These are phyloP conservation scores for Ampelocalamus luodianensis DNA, from an alignment of 176 grass and related monocot genomes.

Conservation along the genomic window DNA sequence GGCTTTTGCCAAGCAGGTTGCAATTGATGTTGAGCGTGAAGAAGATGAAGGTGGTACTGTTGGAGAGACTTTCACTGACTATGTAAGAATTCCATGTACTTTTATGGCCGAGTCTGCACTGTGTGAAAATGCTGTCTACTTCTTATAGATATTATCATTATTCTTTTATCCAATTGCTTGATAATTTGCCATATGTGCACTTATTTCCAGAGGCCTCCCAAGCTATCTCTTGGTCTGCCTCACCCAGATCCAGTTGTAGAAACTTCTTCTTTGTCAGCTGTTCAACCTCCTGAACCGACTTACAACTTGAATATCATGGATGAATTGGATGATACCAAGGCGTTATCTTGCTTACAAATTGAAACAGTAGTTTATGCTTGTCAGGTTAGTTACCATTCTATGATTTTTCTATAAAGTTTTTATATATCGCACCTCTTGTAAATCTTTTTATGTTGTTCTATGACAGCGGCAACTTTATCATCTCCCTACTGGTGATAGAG, in stretches of 20 bases:
- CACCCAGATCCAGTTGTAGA: conserved; percentile 99
- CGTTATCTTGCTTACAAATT: conserved; percentile 94
- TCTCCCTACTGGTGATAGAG: conserved; percentile 86
- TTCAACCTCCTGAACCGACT: conserved; percentile 95
- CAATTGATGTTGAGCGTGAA: conserved; percentile 94
- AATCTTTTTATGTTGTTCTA: conserved; percentile 49
- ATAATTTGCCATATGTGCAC: conserved; percentile 35
- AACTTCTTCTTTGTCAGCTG: conserved; percentile 96
- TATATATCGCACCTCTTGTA: conserved; percentile 36
- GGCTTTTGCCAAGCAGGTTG: conserved; percentile 61
- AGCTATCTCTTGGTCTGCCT: conserved; percentile 69
- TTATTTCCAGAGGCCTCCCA: conserved; percentile 79
- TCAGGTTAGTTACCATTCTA: conserved; percentile 73
- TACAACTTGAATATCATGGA: conserved; percentile 80
- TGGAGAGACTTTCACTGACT: conserved; percentile 97
- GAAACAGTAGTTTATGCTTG: conserved; percentile 98
- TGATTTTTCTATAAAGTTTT: conserved; percentile 20
- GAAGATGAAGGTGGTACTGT: conserved; percentile 92
- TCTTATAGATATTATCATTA: not conserved
- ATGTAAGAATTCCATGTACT: conserved; percentile 64
- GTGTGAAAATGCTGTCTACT: conserved; percentile 11
- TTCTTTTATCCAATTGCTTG: conserved; percentile 32
- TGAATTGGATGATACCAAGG: conserved; percentile 74
- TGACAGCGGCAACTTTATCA: conserved; percentile 86
- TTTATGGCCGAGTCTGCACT: not conserved